These are phyloP conservation scores for Podospora appendiculata DNA, from an alignment of 495 filamentous ascomycete species.

Conservation along the genomic window DNA sequence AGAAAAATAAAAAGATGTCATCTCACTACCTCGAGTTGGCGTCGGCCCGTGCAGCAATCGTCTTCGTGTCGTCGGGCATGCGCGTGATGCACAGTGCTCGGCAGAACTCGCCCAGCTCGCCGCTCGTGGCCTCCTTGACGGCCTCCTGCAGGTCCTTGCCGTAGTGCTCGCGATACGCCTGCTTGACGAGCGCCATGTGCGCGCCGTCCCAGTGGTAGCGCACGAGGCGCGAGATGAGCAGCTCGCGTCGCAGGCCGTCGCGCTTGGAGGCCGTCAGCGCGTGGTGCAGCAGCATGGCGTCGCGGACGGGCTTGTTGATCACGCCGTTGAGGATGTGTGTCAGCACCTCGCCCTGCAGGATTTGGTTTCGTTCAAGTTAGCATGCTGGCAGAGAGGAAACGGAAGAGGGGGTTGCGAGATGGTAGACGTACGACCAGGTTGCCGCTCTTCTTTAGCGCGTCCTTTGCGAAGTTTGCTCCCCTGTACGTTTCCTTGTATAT, in stretches of 20 bases:
- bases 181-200: slow-evolving; percentile 66
- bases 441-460: slow-evolving; percentile 78
- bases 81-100: slow-evolving; percentile 43
- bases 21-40: too few relatives aligned
- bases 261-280: slow-evolving; percentile 57
- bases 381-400: background rate
- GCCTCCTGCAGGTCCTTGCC: slow-evolving; percentile 59
- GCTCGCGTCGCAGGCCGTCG: slow-evolving; percentile 67
- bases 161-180: slow-evolving; percentile 64
- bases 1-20: too few relatives aligned
- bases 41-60: slow-evolving; percentile 10
- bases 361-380: slow-evolving; percentile 1
- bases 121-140: slow-evolving; percentile 40
- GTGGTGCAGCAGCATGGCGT: slow-evolving; percentile 90
- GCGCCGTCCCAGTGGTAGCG: slow-evolving; percentile 76
- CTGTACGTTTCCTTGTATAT: slow-evolving; percentile 60
- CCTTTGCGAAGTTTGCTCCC: slow-evolving; percentile 71
- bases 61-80: slow-evolving; percentile 45
- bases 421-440: slow-evolving; percentile 75
- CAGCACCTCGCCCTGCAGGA: slow-evolving; percentile 75
- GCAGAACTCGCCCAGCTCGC: slow-evolving; percentile 47
- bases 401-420: background rate
- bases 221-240: slow-evolving; percentile 73
- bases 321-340: slow-evolving; percentile 95
- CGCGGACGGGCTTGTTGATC: slow-evolving; percentile 90